A percentile compares a stretch with the other conserved stretches of the same genome.
Evolutionary conservation across 164 flowering plant genomes (phyloP).

Genomic region (grape (Vitis vinifera)): DNA sequence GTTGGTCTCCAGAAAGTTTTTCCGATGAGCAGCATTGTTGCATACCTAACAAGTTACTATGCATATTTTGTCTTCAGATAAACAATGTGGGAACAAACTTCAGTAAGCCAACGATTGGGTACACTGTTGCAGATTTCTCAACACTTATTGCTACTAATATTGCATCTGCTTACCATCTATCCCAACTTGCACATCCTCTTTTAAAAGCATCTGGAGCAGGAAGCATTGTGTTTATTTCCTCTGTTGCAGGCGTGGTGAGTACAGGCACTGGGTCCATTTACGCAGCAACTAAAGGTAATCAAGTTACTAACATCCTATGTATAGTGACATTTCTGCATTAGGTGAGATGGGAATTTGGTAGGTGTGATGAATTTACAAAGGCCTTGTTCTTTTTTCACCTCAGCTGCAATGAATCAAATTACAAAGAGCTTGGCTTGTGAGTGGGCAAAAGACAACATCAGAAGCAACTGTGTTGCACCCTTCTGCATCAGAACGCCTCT

Average conservation of each 20-base stretch:
- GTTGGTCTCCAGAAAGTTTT: too few relatives aligned
- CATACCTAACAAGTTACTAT: neutral
- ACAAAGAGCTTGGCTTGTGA: constrained; percentile 79
- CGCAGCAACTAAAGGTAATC: constrained; percentile 63
- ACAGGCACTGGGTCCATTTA: constrained; percentile 46
- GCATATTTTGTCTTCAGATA: constrained; percentile 31
- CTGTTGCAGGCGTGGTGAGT: constrained; percentile 60
- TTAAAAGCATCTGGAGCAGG: constrained; percentile 68
- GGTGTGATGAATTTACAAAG: neutral
- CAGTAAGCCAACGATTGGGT: constrained; percentile 50
- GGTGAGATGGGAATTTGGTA: too few relatives aligned
- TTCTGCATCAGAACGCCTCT: constrained; percentile 70
- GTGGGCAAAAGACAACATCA: constrained; percentile 83
- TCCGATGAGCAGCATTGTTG: too few relatives aligned
- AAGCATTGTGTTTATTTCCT: constrained; percentile 77
- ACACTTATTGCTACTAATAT: constrained; percentile 54
- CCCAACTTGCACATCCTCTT: constrained; percentile 74
- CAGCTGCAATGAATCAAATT: constrained; percentile 76
- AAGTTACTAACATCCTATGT: neutral
- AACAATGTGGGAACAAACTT: constrained; percentile 70
- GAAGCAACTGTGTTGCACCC: constrained; percentile 65
- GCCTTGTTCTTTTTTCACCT: neutral
- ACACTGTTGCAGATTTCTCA: constrained; percentile 54
- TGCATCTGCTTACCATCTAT: constrained; percentile 65
- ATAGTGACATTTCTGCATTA: neutral